A percentile compares a stretch with the other conserved stretches of the same genome.
Conservation (phyloP, 1,284 basidiomycete species). For the Mixia osmundae region DNA sequence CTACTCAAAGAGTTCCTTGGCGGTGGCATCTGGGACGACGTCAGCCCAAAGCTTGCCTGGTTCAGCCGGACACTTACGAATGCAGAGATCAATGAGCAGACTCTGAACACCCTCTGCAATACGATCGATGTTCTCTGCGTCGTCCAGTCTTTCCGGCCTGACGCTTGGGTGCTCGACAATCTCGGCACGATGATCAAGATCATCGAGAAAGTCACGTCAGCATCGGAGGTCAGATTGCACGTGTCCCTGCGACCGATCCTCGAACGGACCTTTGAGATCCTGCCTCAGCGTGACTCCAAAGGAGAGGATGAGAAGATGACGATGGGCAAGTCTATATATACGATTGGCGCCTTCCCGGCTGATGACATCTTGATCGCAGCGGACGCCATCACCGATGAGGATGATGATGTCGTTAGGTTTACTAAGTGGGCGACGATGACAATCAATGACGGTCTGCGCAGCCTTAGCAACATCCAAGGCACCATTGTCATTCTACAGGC, state of each 20-base stretch:
- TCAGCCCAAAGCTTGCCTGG: slow-evolving; percentile 72
- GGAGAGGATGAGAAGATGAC: slow-evolving; percentile 9
- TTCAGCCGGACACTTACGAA: slow-evolving; percentile 47
- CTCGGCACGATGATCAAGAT: slow-evolving; percentile 62
- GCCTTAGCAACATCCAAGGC: slow-evolving; percentile 46
- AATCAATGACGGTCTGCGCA: slow-evolving; percentile 59
- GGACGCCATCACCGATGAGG: slow-evolving; percentile 3
- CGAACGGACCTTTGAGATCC: slow-evolving; percentile 59
- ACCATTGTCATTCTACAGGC: slow-evolving; percentile 69
- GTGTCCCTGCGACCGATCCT: slow-evolving; percentile 63
- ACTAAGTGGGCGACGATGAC: slow-evolving; percentile 46
- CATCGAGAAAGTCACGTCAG: slow-evolving; percentile 32
- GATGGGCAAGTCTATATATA: too few species aligned
- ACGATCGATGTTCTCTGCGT: slow-evolving; percentile 76
- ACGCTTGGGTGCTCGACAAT: slow-evolving; percentile 59
- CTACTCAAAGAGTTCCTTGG: slow-evolving; percentile 63
- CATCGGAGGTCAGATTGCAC: slow-evolving; percentile 49
- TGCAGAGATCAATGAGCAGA: slow-evolving; percentile 50
- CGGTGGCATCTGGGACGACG: slow-evolving; percentile 71
- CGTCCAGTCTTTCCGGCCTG: slow-evolving; percentile 57
- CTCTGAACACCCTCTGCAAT: slow-evolving; percentile 47
- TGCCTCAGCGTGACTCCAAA: slow-evolving; percentile 28
- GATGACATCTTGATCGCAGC: not conserved
- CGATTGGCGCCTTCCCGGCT: slow-evolving; percentile 15
- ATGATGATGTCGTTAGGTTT: slow-evolving; percentile 55